Evolutionary conservation across 2,329 filamentous ascomycete species (phyloP), one percentile per base, ranked within the genome.

Genomic region (Epichloe sp.): DNA sequence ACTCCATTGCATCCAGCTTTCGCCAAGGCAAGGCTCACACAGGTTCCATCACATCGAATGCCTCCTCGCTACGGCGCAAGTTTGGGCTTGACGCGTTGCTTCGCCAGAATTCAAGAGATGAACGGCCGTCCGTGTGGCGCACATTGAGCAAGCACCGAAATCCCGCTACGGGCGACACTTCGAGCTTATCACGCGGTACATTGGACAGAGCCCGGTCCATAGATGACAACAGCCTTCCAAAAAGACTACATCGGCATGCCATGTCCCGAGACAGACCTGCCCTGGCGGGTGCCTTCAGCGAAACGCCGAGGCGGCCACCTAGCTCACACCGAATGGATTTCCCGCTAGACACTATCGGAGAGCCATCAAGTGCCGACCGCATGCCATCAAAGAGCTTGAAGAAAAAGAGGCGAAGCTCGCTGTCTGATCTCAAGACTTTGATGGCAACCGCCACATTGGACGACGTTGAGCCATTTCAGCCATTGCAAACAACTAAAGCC

Each of bases 361-460:
- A 81, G 59, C 78, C 78, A 1, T 71, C 72, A 0, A 67, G 66
- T 15, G 73, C 76, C 50, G 63, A 66, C 5, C 56, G 59, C 8
- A 56, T 63, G 4, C 42, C 38, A 7, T 44, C 49, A 3, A 75
- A 71, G 57, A 64, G 64, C n/a, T 68, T 72, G 44, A 82, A 78
- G 63, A 90, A 83, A 56, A 96, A 95, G 71, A 79, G 91, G 51
- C 83, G 91, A 63, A 96, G 90, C 68, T 96, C 90, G 26, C 71
- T 97, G 42, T 95, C 90, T 4, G 91, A 97, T 65, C 74, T 97
- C 46, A 85, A 82, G 58, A 76, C 72, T 51, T 71, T 87, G 17
- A 82, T 91, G 68, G 77, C 75, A 41, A 75, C 79, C 51, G 74
- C 82, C 8, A 76, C 72, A 11, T 66, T 83, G 23, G 63, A 68